Evolutionary conservation across 2,329 filamentous ascomycete species (phyloP).

Genomic region (Monilinia fructigena): DNA sequence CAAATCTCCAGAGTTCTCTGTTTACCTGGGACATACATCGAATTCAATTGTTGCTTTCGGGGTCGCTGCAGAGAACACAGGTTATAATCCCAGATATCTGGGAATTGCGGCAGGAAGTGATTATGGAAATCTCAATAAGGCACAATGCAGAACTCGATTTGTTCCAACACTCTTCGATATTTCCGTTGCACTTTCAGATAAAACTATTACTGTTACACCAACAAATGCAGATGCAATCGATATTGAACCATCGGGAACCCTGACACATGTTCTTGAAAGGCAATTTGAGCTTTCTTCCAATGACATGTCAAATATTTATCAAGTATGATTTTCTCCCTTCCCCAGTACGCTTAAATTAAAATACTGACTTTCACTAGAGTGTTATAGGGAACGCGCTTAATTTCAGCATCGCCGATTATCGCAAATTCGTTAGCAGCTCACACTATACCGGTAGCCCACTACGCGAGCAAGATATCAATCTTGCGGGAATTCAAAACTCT

Average conservation of each 20-base stretch:
- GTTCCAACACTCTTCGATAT: slow-evolving; percentile 21
- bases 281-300: slow-evolving; percentile 28
- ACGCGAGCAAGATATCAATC: neutral
- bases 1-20: slow-evolving; percentile 5
- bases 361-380: neutral
- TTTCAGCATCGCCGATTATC: slow-evolving; percentile 23
- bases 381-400: slow-evolving; percentile 23
- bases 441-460: too few species aligned
- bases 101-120: slow-evolving; percentile 17
- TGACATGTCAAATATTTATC: slow-evolving; percentile 35
- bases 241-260: slow-evolving; percentile 20
- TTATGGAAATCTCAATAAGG: slow-evolving; percentile 24
- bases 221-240: neutral
- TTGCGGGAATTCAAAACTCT: slow-evolving; percentile 17
- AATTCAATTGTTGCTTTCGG: slow-evolving; percentile 24
- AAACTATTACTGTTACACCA: slow-evolving; percentile 18
- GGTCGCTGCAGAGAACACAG: neutral
- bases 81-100: slow-evolving; percentile 10
- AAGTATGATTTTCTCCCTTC: neutral
- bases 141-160: slow-evolving; percentile 23
- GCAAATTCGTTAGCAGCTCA: neutral
- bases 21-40: slow-evolving; percentile 5
- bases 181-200: slow-evolving; percentile 7
- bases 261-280: slow-evolving; percentile 22
- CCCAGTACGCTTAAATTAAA: too few species aligned